These are phyloP conservation scores for Thuja plicata DNA, from an alignment of 83 land plant genomes.

Conservation along the genomic window DNA sequence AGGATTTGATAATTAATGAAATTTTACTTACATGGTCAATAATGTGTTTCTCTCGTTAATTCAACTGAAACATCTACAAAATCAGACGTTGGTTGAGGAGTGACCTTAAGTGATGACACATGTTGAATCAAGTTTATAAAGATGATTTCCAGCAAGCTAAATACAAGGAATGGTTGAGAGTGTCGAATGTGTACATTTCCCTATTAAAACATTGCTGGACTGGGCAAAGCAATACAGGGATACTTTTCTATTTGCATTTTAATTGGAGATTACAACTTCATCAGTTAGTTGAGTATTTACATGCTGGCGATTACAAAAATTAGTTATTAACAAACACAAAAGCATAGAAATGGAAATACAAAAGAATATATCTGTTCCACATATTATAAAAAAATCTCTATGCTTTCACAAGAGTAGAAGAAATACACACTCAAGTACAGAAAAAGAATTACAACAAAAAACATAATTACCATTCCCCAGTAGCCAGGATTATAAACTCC, in stretches of 20 bases:
- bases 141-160: neutral
- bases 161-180: neutral
- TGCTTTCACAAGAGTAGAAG: neutral
- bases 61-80: neutral
- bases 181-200: neutral
- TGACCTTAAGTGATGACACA: neutral
- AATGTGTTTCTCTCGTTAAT: neutral
- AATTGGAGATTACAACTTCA: neutral
- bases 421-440: neutral
- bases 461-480: slow-evolving; percentile 93
- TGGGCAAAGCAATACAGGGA: neutral
- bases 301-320: neutral
- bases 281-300: neutral
- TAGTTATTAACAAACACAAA: neutral
- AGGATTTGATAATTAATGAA: neutral
- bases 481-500: slow-evolving; percentile 93
- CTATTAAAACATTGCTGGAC: neutral
- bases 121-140: neutral
- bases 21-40: neutral
- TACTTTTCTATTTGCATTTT: neutral
- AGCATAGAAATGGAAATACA: neutral
- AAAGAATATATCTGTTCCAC: neutral
- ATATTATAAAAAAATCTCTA: neutral
- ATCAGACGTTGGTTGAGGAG: neutral
- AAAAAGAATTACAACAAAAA: neutral